Conservation (phyloP, 164 flowering plant species). For the Aristolochia fimbriata region DNA sequence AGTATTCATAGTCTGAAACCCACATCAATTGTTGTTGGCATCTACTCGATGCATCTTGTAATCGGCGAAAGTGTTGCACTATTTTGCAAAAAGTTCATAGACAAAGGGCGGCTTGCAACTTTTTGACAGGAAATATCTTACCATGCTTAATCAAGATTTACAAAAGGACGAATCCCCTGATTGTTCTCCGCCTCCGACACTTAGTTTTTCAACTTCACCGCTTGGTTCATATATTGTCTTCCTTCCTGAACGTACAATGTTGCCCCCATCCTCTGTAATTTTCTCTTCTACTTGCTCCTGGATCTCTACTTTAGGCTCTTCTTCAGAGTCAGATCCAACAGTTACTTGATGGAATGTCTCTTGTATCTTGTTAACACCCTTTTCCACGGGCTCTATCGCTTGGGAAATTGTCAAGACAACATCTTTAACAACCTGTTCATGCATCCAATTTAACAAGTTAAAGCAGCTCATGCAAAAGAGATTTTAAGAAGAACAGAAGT, state of each 20-base stretch:
- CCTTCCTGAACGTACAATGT: constrained; percentile 9
- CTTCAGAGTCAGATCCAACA: constrained; percentile 23
- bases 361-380: constrained; percentile 75
- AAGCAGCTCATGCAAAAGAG: too few relatives aligned
- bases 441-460: too few relatives aligned
- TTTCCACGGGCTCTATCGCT: constrained; percentile 84
- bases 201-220: neutral
- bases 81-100: too few relatives aligned
- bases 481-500: neutral
- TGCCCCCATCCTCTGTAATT: neutral
- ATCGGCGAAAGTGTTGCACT: too few relatives aligned
- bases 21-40: too few relatives aligned
- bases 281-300: constrained; percentile 30
- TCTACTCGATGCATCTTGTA: too few relatives aligned
- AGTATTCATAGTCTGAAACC: too few relatives aligned
- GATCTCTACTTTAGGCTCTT: constrained; percentile 23
- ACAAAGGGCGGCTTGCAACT: too few relatives aligned
- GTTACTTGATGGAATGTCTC: constrained; percentile 49
- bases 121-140: too few relatives aligned
- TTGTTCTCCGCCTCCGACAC: neutral
- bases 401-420: constrained; percentile 81
- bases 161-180: neutral
- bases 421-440: constrained; percentile 70
- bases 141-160: too few relatives aligned
- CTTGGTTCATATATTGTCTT: constrained; percentile 1